phyloP scores from a whole-genome alignment of 1,284 basidiomycete species.

The Clitocybe nebularis region DNA sequence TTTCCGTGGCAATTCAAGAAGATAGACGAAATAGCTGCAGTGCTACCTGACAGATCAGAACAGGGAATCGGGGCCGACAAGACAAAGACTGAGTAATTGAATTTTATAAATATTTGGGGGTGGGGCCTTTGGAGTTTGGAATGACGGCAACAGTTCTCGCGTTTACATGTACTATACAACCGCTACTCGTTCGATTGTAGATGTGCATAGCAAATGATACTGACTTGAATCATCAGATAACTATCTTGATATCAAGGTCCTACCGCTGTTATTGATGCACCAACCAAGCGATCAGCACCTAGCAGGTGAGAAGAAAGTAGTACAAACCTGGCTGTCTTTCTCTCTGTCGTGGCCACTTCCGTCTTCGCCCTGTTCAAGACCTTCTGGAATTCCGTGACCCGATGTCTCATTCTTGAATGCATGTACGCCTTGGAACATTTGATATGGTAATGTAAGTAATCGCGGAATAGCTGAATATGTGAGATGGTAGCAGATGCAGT shows the following conservation, averaged over 20 bases:
- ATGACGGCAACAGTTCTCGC: too few species aligned
- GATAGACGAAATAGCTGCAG: slow-evolving; percentile 82
- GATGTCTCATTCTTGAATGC: slow-evolving; percentile 95
- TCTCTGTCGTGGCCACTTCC: slow-evolving; percentile 79
- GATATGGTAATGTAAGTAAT: slow-evolving; percentile 99
- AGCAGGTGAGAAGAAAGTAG: background rate
- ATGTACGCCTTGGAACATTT: slow-evolving; percentile 99
- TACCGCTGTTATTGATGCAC: too few species aligned
- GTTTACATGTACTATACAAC: too few species aligned
- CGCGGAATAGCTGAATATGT: slow-evolving; percentile 95
- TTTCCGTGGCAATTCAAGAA: slow-evolving; percentile 97
- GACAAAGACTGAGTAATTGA: slow-evolving; percentile 30
- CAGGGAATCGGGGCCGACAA: slow-evolving; percentile 24
- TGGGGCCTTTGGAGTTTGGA: too few species aligned
- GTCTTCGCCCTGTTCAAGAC: slow-evolving; percentile 98
- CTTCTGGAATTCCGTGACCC: slow-evolving; percentile 97
- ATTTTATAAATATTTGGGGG: too few species aligned
- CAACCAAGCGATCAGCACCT: too few species aligned
- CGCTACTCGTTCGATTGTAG: too few species aligned
- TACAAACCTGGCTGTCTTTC: slow-evolving; percentile 88
- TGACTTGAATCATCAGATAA: too few species aligned
- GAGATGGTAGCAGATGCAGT: slow-evolving; percentile 86
- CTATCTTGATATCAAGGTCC: too few species aligned
- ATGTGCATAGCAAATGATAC: too few species aligned
- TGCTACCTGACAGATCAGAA: slow-evolving; percentile 67